phyloP scores from a whole-genome alignment of 768 basidiomycete species.

The Phanerochaete carnosa region DNA sequence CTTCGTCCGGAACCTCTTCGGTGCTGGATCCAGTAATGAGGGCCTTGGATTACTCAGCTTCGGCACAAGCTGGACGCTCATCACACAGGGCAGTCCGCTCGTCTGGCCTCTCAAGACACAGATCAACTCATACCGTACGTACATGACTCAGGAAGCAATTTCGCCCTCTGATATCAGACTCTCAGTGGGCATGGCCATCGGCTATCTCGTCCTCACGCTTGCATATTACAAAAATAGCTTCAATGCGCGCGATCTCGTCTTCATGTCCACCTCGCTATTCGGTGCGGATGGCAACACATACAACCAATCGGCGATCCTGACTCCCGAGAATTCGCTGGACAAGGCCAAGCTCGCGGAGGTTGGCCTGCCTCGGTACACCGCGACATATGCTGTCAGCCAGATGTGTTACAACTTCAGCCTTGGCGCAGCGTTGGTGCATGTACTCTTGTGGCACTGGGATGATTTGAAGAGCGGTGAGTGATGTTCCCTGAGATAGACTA shows the following conservation, averaged over 20 bases:
- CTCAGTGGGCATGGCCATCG: constrained; percentile 50
- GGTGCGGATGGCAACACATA: constrained; percentile 33
- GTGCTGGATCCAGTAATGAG: constrained; percentile 49
- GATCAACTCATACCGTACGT: constrained; percentile 41
- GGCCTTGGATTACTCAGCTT: constrained; percentile 48
- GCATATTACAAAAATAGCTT: constrained; percentile 44
- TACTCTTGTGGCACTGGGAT: constrained; percentile 50
- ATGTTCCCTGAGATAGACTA: too few relatives aligned
- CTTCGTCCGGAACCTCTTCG: constrained; percentile 38
- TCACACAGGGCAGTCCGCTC: constrained; percentile 51
- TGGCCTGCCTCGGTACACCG: constrained; percentile 35
- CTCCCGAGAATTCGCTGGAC: constrained; percentile 36
- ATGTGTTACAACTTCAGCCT: constrained; percentile 48
- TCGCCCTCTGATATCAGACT: not conserved
- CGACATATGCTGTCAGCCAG: constrained; percentile 46
- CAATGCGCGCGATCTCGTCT: constrained; percentile 42
- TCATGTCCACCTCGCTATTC: constrained; percentile 49
- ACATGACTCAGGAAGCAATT: not conserved
- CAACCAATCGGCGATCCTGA: constrained; percentile 41
- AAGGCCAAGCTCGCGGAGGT: constrained; percentile 21
- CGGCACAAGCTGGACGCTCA: constrained; percentile 49
- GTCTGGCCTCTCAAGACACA: constrained; percentile 57
- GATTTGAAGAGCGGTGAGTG: too few relatives aligned
- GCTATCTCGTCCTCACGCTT: constrained; percentile 40
- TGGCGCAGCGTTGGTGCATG: constrained; percentile 46